Base-by-base conservation (phyloP, 768 basidiomycete species). In the Leccinum incarnatum region DNA sequence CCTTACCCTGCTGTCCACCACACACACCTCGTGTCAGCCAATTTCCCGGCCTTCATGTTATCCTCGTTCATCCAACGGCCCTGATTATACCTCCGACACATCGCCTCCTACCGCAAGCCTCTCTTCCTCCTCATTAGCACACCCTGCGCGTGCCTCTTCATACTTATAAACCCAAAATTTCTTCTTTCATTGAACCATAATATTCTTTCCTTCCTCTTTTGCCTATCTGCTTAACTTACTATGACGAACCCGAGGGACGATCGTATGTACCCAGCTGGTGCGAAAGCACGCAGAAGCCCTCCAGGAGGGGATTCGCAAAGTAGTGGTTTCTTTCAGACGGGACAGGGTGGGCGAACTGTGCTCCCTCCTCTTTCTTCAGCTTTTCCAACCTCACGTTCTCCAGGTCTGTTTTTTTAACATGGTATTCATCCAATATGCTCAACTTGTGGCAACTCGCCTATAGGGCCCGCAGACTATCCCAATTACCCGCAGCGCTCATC, bases 271-370 rank as follows among this genome's bases (percentile, higher is more conserved):
- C 78, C 79, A 74, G 79, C 76, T 76, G 77, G 84, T 80, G 79
- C 77, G 71, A 84, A 82, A 79, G 74, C 82, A 69, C 82, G 85
- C 68, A 72, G 75, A 81, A 83, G 82, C 76, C 83, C 87, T 72
- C 84, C 86, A 67, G 82, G 80, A 76, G 84, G 84, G 66, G 75
- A 76, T 75, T 72, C 82, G 73, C 84, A 85, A 77, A 78, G 74
- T 73, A 78, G 79, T 76, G 79, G 74, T 78, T 87, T 86, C 81
- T 84, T 88, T 79, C 82, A 83, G 78, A 81, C 83, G 77, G 84
- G 86, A 81, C 88, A 89, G 85, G 88, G 89, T 90, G 88, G 88
- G 88, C 86, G 88, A 85, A 84, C 86, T 81, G 83, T 88, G 80
- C 85, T 89, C 76, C 89, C 88, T 86, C 85, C 88, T 85, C 79